phyloP scores from a whole-genome alignment of 176 grass and related monocot species.

The Carex myosuroides region DNA sequence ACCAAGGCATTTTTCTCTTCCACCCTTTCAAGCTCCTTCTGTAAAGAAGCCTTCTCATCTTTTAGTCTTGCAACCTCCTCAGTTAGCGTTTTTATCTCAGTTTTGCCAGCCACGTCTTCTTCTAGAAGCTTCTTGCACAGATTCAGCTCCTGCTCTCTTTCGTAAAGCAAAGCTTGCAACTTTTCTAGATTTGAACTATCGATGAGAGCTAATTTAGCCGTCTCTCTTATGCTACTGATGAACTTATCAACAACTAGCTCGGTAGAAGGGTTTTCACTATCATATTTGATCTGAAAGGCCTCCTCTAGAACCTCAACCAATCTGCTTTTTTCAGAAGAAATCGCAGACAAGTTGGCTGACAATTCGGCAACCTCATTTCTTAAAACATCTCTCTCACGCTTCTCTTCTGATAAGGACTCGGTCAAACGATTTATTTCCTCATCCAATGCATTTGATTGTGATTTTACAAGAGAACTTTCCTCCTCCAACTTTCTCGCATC shows the following conservation, averaged over 20 bases:
- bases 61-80: constrained; percentile 49
- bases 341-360: constrained; percentile 35
- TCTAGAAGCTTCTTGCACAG: constrained; percentile 70
- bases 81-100: constrained; percentile 31
- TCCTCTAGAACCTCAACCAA: constrained; percentile 59
- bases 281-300: constrained; percentile 54
- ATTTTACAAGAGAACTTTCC: constrained; percentile 54
- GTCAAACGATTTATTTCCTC: constrained; percentile 64
- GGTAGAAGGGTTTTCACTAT: constrained; percentile 26
- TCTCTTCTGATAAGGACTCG: constrained; percentile 64
- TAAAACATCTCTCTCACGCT: constrained; percentile 62
- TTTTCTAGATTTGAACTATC: constrained; percentile 48
- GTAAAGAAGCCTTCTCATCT: constrained; percentile 66
- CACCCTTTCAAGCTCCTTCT: constrained; percentile 62
- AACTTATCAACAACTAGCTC: constrained; percentile 45
- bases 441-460: constrained; percentile 48
- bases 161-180: constrained; percentile 50
- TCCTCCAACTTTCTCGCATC: constrained; percentile 37
- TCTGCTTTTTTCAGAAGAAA: constrained; percentile 50
- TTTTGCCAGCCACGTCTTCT: constrained; percentile 52
- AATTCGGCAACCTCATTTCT: constrained; percentile 69
- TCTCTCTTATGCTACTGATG: constrained; percentile 38
- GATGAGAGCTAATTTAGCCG: constrained; percentile 32
- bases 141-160: constrained; percentile 59
- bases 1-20: constrained; percentile 86